Evolutionary conservation across 2,329 filamentous ascomycete species (phyloP).

Genomic region (Cladophialophora chaetospira): DNA sequence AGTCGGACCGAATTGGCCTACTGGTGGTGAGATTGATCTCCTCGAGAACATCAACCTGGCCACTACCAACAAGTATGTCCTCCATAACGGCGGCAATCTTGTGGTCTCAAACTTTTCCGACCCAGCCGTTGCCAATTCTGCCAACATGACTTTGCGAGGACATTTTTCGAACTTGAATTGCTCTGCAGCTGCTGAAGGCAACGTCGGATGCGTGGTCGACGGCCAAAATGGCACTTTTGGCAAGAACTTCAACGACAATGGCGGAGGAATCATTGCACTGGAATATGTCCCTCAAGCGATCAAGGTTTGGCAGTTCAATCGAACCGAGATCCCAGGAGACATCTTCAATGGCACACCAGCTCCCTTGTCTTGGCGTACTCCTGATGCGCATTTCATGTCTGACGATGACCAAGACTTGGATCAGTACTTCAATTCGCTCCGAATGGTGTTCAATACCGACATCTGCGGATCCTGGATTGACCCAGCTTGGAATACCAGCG

Average conservation of each 20-base stretch:
- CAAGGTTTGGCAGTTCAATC: constrained; percentile 66
- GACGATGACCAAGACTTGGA: constrained; percentile 44
- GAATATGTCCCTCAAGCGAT: constrained; percentile 75
- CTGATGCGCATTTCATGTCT: constrained; percentile 47
- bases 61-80: constrained; percentile 46
- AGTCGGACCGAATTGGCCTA: constrained; percentile 43
- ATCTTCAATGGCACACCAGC: constrained; percentile 45
- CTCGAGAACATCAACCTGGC: constrained; percentile 54
- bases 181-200: constrained; percentile 35
- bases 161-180: constrained; percentile 37
- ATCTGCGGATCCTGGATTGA: constrained; percentile 62
- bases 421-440: constrained; percentile 44
- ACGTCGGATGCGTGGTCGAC: constrained; percentile 42
- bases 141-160: constrained; percentile 1
- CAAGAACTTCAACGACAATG: constrained; percentile 53
- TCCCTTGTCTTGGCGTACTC: constrained; percentile 45
- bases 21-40: constrained; percentile 53
- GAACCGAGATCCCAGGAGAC: constrained; percentile 47
- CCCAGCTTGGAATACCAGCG: constrained; percentile 51
- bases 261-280: constrained; percentile 67
- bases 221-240: constrained; percentile 49
- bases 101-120: constrained; percentile 37
- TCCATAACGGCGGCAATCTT: constrained; percentile 51
- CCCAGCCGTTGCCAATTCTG: constrained; percentile 47
- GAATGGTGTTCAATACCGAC: constrained; percentile 53